Evolutionary conservation across 352 stramenopile species (phyloP).

Genomic region (Globisporangium orthogonon): DNA sequence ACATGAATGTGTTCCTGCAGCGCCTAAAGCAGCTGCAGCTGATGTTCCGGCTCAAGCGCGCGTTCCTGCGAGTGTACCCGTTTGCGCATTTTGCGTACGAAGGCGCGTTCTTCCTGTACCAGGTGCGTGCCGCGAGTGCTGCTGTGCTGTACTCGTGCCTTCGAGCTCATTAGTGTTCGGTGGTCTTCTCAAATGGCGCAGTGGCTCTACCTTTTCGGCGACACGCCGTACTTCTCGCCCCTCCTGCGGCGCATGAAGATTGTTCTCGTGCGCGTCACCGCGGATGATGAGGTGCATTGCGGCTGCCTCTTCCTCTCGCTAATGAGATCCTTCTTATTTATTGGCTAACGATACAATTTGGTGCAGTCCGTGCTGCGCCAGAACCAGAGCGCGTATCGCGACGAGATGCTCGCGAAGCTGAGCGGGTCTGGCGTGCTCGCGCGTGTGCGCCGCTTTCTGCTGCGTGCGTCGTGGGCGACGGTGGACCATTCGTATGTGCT

Average conservation of each 20-base stretch:
- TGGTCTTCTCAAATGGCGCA: constrained; percentile 10
- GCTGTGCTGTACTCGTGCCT: neutral
- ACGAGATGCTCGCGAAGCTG: constrained; percentile 42
- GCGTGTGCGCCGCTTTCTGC: constrained; percentile 30
- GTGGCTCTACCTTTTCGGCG: constrained; percentile 83
- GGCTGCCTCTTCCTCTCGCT: neutral
- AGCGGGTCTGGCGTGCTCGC: constrained; percentile 32
- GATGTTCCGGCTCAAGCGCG: constrained; percentile 40
- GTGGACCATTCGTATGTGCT: constrained; percentile 81
- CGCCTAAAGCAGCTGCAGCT: constrained; percentile 40
- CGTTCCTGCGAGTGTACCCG: constrained; percentile 65
- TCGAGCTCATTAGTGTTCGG: neutral
- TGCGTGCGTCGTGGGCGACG: constrained; percentile 54
- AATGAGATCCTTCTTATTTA: neutral
- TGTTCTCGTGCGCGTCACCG: constrained; percentile 61
- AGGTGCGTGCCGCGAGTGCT: constrained; percentile 19
- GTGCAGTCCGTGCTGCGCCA: constrained; percentile 40
- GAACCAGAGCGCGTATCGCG: constrained; percentile 46
- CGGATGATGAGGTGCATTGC: constrained; percentile 53
- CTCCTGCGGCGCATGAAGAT: constrained; percentile 70
- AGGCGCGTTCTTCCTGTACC: constrained; percentile 76
- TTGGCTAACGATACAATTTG: neutral
- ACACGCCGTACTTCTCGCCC: constrained; percentile 79
- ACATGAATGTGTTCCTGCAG: constrained; percentile 34
- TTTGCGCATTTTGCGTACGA: constrained; percentile 78